Evolutionary conservation across 179 eudicot genomes (phyloP).

Genomic region (Heliamphora pulchella): DNA sequence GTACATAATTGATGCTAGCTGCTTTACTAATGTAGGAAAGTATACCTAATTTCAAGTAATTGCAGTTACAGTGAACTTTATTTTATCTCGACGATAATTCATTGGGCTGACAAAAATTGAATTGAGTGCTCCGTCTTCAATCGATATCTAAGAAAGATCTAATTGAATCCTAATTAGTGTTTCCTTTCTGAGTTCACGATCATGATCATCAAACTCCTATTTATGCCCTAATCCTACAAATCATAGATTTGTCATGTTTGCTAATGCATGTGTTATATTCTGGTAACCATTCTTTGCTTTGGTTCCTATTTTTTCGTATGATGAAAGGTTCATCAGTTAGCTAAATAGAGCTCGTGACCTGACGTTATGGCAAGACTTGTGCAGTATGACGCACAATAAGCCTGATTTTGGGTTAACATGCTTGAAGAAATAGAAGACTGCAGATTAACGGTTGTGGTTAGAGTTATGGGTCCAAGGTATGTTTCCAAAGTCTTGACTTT

Average conservation of each 20-base stretch:
- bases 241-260: background rate
- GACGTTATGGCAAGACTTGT: background rate
- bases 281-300: background rate
- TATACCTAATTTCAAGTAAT: too few relatives aligned
- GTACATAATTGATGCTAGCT: too few relatives aligned
- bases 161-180: background rate
- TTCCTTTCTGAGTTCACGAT: background rate
- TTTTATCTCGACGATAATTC: too few relatives aligned
- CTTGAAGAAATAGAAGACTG: constrained; percentile 3
- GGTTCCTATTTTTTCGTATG: background rate
- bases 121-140: background rate
- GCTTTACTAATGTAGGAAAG: too few relatives aligned
- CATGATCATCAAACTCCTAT: too few relatives aligned
- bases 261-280: background rate
- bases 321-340: background rate
- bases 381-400: background rate
- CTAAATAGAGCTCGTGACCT: background rate
- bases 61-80: too few relatives aligned
- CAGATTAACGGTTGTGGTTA: background rate
- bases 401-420: background rate
- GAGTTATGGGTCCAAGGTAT: background rate
- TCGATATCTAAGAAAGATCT: background rate
- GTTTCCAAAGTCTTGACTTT: background rate
- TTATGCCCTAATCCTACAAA: too few relatives aligned
- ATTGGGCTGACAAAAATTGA: background rate